A percentile compares a stretch with the other conserved stretches of the same genome.
These are phyloP conservation scores for Talaromyces sp. DNA, from an alignment of 2,329 filamentous ascomycete genomes.

Conservation along the genomic window DNA sequence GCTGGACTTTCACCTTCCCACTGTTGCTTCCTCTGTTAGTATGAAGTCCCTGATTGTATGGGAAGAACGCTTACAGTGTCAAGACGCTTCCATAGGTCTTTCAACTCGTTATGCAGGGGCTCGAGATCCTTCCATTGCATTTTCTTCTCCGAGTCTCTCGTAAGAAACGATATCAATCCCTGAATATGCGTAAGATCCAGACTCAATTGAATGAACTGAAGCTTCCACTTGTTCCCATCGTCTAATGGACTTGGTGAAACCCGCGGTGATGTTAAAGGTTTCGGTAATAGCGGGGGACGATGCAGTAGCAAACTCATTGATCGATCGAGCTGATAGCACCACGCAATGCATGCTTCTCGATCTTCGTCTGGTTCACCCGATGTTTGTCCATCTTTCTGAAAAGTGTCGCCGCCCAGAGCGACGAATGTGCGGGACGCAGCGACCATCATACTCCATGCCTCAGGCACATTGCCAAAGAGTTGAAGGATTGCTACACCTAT, in stretches of 20 bases:
- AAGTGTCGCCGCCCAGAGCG: conserved; percentile 27
- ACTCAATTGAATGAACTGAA: background rate
- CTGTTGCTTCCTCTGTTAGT: background rate
- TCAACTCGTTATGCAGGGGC: background rate
- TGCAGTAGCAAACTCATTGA: conserved; percentile 29
- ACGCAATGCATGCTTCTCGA: conserved; percentile 26
- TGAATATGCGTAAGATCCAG: conserved; percentile 10
- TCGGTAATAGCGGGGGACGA: conserved; percentile 26
- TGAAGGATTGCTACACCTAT: conserved; percentile 14
- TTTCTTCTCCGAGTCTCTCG: too few relatives aligned
- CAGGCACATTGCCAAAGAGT: conserved; percentile 13
- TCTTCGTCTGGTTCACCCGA: conserved; percentile 21
- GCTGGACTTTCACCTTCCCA: background rate
- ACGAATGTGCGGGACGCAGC: conserved; percentile 28
- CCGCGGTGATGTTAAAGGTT: background rate
- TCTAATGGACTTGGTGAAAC: background rate
- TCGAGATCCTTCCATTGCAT: conserved; percentile 3
- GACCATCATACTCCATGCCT: conserved; percentile 11
- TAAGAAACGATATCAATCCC: background rate
- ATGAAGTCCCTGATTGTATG: background rate
- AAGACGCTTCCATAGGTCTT: background rate
- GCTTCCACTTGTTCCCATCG: background rate
- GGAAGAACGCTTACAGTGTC: background rate
- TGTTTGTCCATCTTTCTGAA: background rate
- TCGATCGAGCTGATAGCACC: conserved; percentile 32